Base-by-base conservation (phyloP, 2,329 filamentous ascomycete species). In the Mycosphaerelloides madeirae region DNA sequence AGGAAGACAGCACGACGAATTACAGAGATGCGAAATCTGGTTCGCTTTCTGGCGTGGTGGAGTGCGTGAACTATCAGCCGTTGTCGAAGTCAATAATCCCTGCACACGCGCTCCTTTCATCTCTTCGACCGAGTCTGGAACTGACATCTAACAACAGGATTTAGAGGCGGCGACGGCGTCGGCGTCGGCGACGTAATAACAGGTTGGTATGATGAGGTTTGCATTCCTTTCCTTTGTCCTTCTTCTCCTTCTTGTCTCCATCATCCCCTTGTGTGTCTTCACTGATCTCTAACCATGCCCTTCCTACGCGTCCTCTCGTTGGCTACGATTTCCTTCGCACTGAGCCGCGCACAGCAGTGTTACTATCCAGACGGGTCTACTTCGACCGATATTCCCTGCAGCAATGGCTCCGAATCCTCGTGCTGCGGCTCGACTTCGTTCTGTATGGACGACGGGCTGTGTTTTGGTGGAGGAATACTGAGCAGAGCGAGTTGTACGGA, bases 361-460 rank as follows among this genome's bases (percentile, higher is more conserved):
- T 63, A 58, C 38, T 62, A 55, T 29, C 59, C 61, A 1, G 58
- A 62, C 35, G 56, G 56, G 19, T 39, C 50, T 7, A 29, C 45
- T 7, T 60, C 61, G 12, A 49, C 39, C n/a, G 53, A 62, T 41
- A 44, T 53, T 12, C 46, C 56, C 13, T 62, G 58, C 45, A 41
- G 43, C 32, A 44, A 31, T 13, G 37, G 41, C 13, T 36, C 29
- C 3, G 45, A 43, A 11, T 57, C 59, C 6, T 47, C 60, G 18
- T 65, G 62, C 41, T 65, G 62, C 40, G 49, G 46, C 8, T 43
- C 54, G 14, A 47, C 53, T 32, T 49, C 59, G 6, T 61, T 60
- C 38, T 64, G 62, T 40, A 33, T 64, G 53, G 58, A 59, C 16
- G 59, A 59, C 43, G 61, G 62, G 13, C 43, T 64, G 11, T 65